These are phyloP conservation scores for Juglanconis sp. DNA, from an alignment of 2,329 filamentous ascomycete genomes.

Conservation along the genomic window DNA sequence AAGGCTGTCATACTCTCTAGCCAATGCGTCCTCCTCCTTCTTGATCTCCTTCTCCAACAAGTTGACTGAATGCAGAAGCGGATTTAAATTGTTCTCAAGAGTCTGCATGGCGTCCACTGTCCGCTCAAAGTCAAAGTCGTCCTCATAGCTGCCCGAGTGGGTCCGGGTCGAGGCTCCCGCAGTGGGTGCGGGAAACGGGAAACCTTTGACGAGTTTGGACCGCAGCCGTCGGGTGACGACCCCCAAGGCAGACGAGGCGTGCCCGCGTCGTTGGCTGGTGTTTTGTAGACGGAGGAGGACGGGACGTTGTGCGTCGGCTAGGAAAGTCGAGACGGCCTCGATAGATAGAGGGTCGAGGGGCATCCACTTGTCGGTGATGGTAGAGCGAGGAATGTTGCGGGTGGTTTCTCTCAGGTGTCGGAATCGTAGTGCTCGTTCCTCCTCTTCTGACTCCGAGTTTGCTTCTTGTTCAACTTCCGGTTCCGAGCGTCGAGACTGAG, in stretches of 20 bases:
- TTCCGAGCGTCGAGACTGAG: neutral
- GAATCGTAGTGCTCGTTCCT: conserved; percentile 34
- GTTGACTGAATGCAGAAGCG: conserved; percentile 59
- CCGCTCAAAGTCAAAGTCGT: conserved; percentile 65
- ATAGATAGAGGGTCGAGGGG: conserved; percentile 54
- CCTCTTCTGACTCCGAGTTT: conserved; percentile 6
- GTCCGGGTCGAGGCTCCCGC: conserved; percentile 16
- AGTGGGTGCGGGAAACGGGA: conserved; percentile 63
- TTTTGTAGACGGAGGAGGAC: conserved; percentile 56
- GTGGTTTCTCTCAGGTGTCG: conserved; percentile 50
- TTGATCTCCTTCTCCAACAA: conserved; percentile 57
- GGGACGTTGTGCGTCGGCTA: conserved; percentile 58
- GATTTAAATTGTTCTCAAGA: conserved; percentile 58
- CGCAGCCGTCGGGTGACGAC: conserved; percentile 53
- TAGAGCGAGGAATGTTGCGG: conserved; percentile 56
- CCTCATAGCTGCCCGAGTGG: conserved; percentile 44
- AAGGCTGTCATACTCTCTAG: conserved; percentile 52
- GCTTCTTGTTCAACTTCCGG: neutral
- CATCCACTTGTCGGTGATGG: conserved; percentile 67
- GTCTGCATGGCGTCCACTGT: conserved; percentile 56
- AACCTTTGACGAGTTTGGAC: conserved; percentile 54
- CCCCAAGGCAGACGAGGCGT: conserved; percentile 55
- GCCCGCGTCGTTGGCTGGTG: conserved; percentile 44
- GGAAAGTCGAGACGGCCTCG: conserved; percentile 50
- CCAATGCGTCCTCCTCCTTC: conserved; percentile 53